A percentile compares a stretch with the other conserved stretches of the same genome.
Conservation (phyloP, 176 grass and related monocot species). For the Zizania latifolia region DNA sequence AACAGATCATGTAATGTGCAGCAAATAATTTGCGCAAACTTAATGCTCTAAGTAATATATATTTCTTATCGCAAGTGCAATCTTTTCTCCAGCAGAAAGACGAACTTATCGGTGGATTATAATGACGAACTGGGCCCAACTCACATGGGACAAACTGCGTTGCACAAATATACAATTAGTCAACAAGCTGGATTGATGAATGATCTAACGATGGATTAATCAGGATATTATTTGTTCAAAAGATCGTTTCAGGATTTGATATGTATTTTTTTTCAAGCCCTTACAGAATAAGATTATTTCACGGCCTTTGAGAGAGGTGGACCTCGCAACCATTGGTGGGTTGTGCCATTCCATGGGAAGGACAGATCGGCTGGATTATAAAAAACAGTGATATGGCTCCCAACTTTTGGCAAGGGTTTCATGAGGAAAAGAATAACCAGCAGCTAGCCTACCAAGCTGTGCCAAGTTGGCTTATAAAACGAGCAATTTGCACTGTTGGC, state of each 20-base stretch:
- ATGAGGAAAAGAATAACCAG: not conserved
- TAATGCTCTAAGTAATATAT: not conserved
- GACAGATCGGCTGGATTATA: not conserved
- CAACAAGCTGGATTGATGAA: slow-evolving; percentile 26
- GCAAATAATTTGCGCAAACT: slow-evolving; percentile 10
- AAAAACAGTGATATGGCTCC: not conserved
- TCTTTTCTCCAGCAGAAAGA: slow-evolving; percentile 18
- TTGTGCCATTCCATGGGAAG: slow-evolving; percentile 2
- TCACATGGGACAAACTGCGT: slow-evolving; percentile 34
- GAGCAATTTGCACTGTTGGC: not conserved
- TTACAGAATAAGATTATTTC: not conserved
- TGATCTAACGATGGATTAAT: slow-evolving; percentile 28
- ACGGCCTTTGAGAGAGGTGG: not conserved
- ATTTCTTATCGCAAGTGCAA: slow-evolving; percentile 13
- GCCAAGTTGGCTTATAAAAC: not conserved
- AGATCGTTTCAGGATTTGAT: slow-evolving; percentile 29
- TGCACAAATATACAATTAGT: not conserved
- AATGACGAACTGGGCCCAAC: slow-evolving; percentile 37
- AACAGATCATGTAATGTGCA: slow-evolving; percentile 2
- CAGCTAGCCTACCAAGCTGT: slow-evolving; percentile 3
- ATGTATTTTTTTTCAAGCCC: not conserved
- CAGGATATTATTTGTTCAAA: slow-evolving; percentile 27
- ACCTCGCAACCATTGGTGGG: slow-evolving; percentile 31
- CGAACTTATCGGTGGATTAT: no score
- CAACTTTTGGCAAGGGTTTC: slow-evolving; percentile 15